phyloP scores from a whole-genome alignment of 2,329 filamentous ascomycete genomes.

The Fusarium clavum region DNA sequence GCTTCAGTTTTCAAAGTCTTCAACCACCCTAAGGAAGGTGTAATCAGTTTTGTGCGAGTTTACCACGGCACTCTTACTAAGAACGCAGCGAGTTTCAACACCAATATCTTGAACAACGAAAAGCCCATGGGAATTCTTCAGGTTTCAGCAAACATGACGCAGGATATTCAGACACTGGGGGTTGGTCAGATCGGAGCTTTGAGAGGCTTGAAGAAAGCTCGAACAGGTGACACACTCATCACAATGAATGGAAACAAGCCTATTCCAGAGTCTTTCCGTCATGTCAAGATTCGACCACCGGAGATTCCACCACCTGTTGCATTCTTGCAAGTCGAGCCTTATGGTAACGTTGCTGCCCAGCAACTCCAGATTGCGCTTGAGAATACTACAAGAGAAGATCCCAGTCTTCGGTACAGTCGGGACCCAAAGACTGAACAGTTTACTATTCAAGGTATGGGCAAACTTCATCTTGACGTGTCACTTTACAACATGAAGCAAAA shows the following conservation, averaged over 20 bases:
- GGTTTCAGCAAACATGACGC: slow-evolving; percentile 88
- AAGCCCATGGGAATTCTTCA: slow-evolving; percentile 83
- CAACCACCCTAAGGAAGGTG: slow-evolving; percentile 84
- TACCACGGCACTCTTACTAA: slow-evolving; percentile 85
- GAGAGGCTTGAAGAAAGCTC: slow-evolving; percentile 87
- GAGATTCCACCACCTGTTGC: slow-evolving; percentile 93
- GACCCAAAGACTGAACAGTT: slow-evolving; percentile 95
- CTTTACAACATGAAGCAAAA: slow-evolving; percentile 88
- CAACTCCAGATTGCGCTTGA: slow-evolving; percentile 80
- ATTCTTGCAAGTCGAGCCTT: slow-evolving; percentile 90
- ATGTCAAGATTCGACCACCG: slow-evolving; percentile 86
- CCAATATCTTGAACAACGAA: slow-evolving; percentile 82
- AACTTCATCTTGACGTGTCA: slow-evolving; percentile 93
- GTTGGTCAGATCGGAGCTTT: slow-evolving; percentile 96
- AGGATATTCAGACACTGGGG: slow-evolving; percentile 83
- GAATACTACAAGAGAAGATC: slow-evolving; percentile 88
- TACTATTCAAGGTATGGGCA: slow-evolving; percentile 94
- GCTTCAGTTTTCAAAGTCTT: slow-evolving; percentile 94
- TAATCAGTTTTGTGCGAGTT: slow-evolving; percentile 90
- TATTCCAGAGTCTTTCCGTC: slow-evolving; percentile 75
- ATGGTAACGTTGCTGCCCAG: slow-evolving; percentile 82
- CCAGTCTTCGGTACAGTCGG: slow-evolving; percentile 84
- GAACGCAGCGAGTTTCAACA: slow-evolving; percentile 85
- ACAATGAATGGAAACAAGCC: slow-evolving; percentile 72
- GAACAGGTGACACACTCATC: slow-evolving; percentile 92